Conservation (phyloP, 768 basidiomycete species). For the Tephrocybe sp. region DNA sequence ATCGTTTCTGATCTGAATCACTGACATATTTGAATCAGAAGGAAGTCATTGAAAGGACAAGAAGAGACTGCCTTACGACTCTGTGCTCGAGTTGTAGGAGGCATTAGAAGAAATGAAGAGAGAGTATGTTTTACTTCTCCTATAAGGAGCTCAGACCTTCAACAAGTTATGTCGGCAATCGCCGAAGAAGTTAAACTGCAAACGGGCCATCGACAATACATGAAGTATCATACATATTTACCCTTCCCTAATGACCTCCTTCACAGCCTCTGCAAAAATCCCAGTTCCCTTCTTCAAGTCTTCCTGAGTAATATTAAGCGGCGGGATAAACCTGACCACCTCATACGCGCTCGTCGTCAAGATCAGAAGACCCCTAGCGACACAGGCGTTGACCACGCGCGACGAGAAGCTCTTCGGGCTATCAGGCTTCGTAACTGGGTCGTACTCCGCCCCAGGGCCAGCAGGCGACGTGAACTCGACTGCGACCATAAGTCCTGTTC, state of each 20-base stretch:
- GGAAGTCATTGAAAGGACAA: too few relatives aligned
- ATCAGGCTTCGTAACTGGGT: slow-evolving; percentile 34
- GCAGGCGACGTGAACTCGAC: slow-evolving; percentile 73
- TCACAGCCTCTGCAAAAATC: slow-evolving; percentile 70
- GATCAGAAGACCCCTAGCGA: slow-evolving; percentile 84
- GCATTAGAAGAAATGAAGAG: too few relatives aligned
- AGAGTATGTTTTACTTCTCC: too few relatives aligned
- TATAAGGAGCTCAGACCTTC: too few relatives aligned
- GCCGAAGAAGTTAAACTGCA: too few relatives aligned
- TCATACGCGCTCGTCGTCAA: slow-evolving; percentile 90
- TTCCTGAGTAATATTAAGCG: slow-evolving; percentile 74
- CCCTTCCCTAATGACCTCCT: slow-evolving; percentile 62
- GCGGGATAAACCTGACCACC: slow-evolving; percentile 90
- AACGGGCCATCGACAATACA: too few relatives aligned
- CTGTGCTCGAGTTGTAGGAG: too few relatives aligned
- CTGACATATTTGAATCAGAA: too few relatives aligned
- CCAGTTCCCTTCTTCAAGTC: slow-evolving; percentile 70
- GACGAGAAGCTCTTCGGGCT: slow-evolving; percentile 55
- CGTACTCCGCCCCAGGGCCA: slow-evolving; percentile 45
- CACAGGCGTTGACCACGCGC: slow-evolving; percentile 74
- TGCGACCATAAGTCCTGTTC: slow-evolving; percentile 86
- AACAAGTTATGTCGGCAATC: too few relatives aligned
- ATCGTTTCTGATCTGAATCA: too few relatives aligned
- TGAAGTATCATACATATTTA: slow-evolving; percentile 15
- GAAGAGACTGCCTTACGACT: too few relatives aligned